phyloP scores from a whole-genome alignment of 169 alveolate genomes.

The Eimeria praecox region DNA sequence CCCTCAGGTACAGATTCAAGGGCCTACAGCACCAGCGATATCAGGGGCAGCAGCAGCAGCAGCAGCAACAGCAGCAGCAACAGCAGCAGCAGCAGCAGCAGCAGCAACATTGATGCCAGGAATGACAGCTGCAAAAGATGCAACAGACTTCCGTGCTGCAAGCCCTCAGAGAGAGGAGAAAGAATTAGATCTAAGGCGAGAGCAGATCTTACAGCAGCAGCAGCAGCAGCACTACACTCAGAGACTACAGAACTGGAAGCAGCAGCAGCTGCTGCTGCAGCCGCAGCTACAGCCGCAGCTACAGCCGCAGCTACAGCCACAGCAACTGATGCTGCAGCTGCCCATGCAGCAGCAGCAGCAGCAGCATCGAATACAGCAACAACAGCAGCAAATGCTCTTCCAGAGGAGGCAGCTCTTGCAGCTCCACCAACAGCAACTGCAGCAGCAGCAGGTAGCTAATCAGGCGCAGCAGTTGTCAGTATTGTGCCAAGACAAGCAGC shows the following conservation, averaged over 20 bases:
- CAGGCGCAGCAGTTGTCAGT: constrained; percentile 28
- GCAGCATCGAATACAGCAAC: constrained; percentile 16
- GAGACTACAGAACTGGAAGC: constrained; percentile 8
- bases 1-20: neutral
- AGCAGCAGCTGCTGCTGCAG: constrained; percentile 15
- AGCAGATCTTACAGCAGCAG: constrained; percentile 2
- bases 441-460: constrained; percentile 23
- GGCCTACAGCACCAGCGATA: neutral
- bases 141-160: neutral
- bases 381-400: constrained; percentile 11
- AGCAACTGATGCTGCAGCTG: neutral
- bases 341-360: constrained; percentile 22
- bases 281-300: too few species aligned
- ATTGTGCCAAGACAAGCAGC: constrained; percentile 4
- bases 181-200: neutral
- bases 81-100: constrained; percentile 47
- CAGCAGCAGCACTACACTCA: neutral
- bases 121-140: neutral
- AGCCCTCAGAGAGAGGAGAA: neutral
- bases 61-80: constrained; percentile 14
- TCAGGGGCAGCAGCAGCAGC: constrained; percentile 15
- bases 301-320: neutral
- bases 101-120: constrained; percentile 10
- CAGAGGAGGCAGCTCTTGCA: constrained; percentile 37
- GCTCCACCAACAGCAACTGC: constrained; percentile 52